phyloP scores from a whole-genome alignment of 108 stramenopile species.

The Discostella stelligeroides region DNA sequence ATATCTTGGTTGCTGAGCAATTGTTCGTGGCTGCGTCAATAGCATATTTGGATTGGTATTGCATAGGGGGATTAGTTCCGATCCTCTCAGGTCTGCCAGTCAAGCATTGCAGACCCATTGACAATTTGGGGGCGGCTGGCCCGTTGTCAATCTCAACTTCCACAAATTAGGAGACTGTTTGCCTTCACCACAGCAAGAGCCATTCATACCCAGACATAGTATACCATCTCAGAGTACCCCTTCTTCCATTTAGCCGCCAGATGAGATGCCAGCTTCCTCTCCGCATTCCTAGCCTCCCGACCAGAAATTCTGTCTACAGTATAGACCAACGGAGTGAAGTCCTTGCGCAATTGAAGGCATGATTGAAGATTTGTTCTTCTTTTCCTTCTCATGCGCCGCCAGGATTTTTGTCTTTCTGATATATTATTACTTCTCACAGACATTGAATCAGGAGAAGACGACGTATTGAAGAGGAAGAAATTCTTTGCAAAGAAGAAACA shows the following conservation, averaged over 20 bases:
- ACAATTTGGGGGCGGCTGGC: not conserved
- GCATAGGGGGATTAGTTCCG: not conserved
- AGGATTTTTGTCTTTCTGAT: constrained; percentile 33
- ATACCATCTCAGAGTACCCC: constrained; percentile 24
- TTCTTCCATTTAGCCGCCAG: constrained; percentile 26
- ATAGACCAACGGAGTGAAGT: constrained; percentile 47
- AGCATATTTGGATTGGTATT: too few relatives aligned
- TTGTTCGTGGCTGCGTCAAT: too few relatives aligned
- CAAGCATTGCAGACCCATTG: too few relatives aligned
- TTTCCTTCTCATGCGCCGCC: constrained; percentile 20
- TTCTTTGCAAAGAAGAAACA: too few relatives aligned
- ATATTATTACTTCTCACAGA: too few relatives aligned
- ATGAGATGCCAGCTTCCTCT: constrained; percentile 14
- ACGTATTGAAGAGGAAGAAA: too few relatives aligned
- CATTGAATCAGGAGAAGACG: too few relatives aligned
- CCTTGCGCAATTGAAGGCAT: constrained; percentile 21
- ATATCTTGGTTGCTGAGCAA: too few relatives aligned
- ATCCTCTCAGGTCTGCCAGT: too few relatives aligned
- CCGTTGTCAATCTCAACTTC: constrained; percentile 6
- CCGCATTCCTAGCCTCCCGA: constrained; percentile 21
- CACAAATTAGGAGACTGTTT: constrained; percentile 14
- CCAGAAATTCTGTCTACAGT: constrained; percentile 42
- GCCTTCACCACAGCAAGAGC: constrained; percentile 29
- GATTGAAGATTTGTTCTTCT: constrained; percentile 34
- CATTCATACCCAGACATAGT: constrained; percentile 28